A percentile compares a stretch with the other conserved stretches of the same genome.
These are phyloP conservation scores for Tubosaeta sp. DNA, from an alignment of 768 basidiomycete genomes.

Conservation along the genomic window DNA sequence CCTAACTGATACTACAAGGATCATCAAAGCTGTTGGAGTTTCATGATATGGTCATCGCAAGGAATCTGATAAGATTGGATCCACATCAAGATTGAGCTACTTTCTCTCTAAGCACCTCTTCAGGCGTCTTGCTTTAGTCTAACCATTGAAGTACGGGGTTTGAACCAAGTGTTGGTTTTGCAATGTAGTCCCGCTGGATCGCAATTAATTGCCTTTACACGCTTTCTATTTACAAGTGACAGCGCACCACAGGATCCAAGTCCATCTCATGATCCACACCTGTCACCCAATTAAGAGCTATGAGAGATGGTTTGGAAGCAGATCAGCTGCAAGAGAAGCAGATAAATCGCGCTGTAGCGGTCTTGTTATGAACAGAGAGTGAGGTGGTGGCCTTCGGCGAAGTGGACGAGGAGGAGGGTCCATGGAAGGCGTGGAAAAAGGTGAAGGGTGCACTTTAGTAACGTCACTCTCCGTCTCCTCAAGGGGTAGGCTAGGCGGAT, in stretches of 20 bases:
- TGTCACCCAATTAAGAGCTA: slow-evolving; percentile 3
- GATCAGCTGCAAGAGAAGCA: slow-evolving; percentile 1
- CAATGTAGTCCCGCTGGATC: no score
- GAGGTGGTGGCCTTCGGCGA: slow-evolving; percentile 7
- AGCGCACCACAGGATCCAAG: not conserved
- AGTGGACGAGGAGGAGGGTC: slow-evolving; percentile 11
- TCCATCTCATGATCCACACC: not conserved
- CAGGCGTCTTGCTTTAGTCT: no score
- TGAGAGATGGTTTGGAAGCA: slow-evolving; percentile 13
- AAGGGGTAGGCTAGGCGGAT: slow-evolving; percentile 42
- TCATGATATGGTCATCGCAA: not conserved
- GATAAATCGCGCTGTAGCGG: not conserved
- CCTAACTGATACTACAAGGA: slow-evolving; percentile 35
- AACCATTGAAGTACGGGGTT: no score
- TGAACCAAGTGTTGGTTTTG: no score
- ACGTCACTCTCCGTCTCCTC: slow-evolving; percentile 11
- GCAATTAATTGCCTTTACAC: no score
- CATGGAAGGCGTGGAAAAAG: not conserved
- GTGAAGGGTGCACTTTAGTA: not conserved
- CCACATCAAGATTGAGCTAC: no score
- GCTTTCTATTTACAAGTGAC: not conserved
- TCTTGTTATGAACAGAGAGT: not conserved
- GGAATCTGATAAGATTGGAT: no score
- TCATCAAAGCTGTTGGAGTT: slow-evolving; percentile 19
- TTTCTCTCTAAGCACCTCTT: no score